Conservation (phyloP, 208 protist genomes). For the Crithidia brevicula region DNA sequence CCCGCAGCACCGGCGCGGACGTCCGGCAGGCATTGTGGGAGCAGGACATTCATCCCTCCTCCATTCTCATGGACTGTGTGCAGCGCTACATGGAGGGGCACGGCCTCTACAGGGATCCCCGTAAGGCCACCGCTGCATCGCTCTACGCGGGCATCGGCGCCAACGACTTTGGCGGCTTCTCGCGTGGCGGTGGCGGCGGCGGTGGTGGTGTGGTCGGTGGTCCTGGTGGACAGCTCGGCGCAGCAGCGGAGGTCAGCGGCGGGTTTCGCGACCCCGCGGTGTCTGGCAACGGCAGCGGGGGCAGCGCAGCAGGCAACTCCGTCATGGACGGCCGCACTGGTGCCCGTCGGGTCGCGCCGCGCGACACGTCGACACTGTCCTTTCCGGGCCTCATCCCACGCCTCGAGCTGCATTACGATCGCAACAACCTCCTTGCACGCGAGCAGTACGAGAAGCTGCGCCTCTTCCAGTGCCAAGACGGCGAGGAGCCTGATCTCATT, state of each 20-base stretch:
- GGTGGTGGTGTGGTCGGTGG: conserved; percentile 6
- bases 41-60: conserved; percentile 58
- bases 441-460: conserved; percentile 86
- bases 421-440: conserved; percentile 79
- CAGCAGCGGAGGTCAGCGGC: conserved; percentile 11
- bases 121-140: conserved; percentile 53
- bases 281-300: background rate
- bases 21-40: conserved; percentile 90
- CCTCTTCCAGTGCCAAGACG: conserved; percentile 62
- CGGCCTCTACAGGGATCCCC: conserved; percentile 78
- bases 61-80: conserved; percentile 75
- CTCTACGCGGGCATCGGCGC: conserved; percentile 35
- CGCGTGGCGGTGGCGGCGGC: conserved; percentile 4
- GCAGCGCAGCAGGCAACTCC: background rate
- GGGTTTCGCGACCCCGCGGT: conserved; percentile 20
- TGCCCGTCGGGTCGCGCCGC: conserved; percentile 27
- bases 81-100: conserved; percentile 82
- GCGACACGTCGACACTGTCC: conserved; percentile 52
- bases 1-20: conserved; percentile 78
- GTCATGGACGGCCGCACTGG: conserved; percentile 16
- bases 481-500: conserved; percentile 87
- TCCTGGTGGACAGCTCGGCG: conserved; percentile 10
- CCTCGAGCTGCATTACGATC: conserved; percentile 87
- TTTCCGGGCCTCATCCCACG: conserved; percentile 81
- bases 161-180: conserved; percentile 19